Evolutionary conservation across 305 asterid species (phyloP).

Genomic region (Fraxinus latifolia): DNA sequence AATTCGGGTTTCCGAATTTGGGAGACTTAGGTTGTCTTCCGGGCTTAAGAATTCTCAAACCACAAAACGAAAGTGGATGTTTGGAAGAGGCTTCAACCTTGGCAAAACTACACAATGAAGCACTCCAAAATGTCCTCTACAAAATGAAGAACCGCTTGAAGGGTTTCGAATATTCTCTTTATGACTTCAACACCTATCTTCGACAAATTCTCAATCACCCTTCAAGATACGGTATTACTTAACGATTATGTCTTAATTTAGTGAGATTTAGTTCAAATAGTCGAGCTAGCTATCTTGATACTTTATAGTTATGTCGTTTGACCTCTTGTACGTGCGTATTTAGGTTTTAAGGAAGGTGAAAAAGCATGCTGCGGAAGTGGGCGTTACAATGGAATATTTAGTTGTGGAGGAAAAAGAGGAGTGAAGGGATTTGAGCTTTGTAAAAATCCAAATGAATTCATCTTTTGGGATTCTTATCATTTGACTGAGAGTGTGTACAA

Average conservation of each 20-base stretch:
- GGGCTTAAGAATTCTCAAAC: conserved; percentile 40
- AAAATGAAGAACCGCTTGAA: conserved; percentile 32
- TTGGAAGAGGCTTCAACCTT: conserved; percentile 42
- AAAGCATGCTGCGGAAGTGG: conserved; percentile 71
- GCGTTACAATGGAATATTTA: conserved; percentile 42
- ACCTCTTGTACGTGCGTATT: neutral
- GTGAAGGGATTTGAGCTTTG: conserved; percentile 52
- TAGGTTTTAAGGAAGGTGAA: conserved; percentile 50
- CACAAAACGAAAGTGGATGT: conserved; percentile 29
- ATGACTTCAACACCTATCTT: conserved; percentile 45
- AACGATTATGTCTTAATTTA: neutral
- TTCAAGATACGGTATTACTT: conserved; percentile 39
- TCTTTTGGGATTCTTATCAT: conserved; percentile 67
- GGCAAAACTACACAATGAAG: conserved; percentile 48
- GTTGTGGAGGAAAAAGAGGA: conserved; percentile 64
- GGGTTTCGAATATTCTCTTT: conserved; percentile 54
- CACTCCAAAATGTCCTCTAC: conserved; percentile 29
- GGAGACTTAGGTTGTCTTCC: conserved; percentile 63
- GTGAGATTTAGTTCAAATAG: neutral
- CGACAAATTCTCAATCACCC: conserved; percentile 38
- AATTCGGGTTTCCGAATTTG: conserved; percentile 49
- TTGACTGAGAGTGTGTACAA: conserved; percentile 46
- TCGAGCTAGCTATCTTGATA: neutral
- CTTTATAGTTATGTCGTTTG: neutral
- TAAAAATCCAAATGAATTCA: conserved; percentile 40